Conservation (phyloP, 148 eudicot genomes). For the Nepenthes gracilis region DNA sequence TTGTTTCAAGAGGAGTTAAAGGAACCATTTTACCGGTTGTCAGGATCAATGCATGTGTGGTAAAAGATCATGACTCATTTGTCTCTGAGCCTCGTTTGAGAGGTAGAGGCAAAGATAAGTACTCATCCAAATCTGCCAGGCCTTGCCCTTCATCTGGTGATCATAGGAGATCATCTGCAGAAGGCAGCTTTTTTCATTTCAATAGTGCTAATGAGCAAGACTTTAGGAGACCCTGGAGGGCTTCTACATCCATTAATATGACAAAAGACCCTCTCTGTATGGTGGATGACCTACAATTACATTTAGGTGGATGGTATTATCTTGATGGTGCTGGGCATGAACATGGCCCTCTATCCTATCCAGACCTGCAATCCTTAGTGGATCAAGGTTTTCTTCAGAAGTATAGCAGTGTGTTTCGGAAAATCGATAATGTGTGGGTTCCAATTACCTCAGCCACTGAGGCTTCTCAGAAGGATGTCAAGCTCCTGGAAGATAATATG, state of each 20-base stretch:
- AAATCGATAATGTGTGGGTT: slow-evolving; percentile 82
- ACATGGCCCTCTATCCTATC: slow-evolving; percentile 64
- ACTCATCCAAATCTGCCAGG: slow-evolving; percentile 43
- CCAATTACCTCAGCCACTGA: slow-evolving; percentile 41
- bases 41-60: slow-evolving; percentile 91
- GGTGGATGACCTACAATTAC: slow-evolving; percentile 53
- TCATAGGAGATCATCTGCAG: slow-evolving; percentile 34
- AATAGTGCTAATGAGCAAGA: slow-evolving; percentile 34
- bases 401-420: slow-evolving; percentile 66
- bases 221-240: slow-evolving; percentile 22
- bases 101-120: slow-evolving; percentile 57
- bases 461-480: slow-evolving; percentile 20
- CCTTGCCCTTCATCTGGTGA: slow-evolving; percentile 41
- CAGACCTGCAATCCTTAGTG: slow-evolving; percentile 45
- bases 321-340: slow-evolving; percentile 96
- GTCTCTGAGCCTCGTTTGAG: slow-evolving; percentile 60
- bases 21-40: slow-evolving; percentile 81
- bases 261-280: slow-evolving; percentile 70
- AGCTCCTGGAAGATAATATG: slow-evolving; percentile 17
- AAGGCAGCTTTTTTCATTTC: slow-evolving; percentile 33
- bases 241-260: slow-evolving; percentile 23
- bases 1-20: slow-evolving; percentile 49
- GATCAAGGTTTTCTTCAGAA: slow-evolving; percentile 59
- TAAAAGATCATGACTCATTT: slow-evolving; percentile 74
- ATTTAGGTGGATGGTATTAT: slow-evolving; percentile 86